Base-by-base conservation (phyloP, 2,329 filamentous ascomycete genomes). In the Aureobasidium pullulans region DNA sequence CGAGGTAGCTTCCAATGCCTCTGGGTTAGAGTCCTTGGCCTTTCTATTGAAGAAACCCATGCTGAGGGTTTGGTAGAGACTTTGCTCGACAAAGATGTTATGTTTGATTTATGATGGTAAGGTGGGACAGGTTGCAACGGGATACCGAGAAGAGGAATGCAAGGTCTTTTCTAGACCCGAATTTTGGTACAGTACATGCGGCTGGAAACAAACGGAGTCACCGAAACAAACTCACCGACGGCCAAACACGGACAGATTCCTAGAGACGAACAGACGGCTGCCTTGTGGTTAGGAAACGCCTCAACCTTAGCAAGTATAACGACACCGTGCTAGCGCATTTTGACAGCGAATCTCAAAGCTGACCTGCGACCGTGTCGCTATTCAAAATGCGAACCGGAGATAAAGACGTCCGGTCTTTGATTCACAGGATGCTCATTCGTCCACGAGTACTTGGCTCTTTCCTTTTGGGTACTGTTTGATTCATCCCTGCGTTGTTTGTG, bases 31-130 rank as follows among this genome's bases (percentile, higher is more conserved):
- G 29, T 32, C 32, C 40, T 52, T 52, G 48, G 13, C 9, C 31
- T 44, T 52, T 31, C 40, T 52, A 9, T 46, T 39, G 29, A 59
- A 59, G 32, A 59, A 46, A 16, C 57, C 57, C 57, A 59, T 59
- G 15, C 28, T 43, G 57, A 34, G 57, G 29, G 37, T 36, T 28
- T 23, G 37, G 19, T 8, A 29, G 16, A 28, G 15, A 29, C 5
- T 39, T 19, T 39, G 8, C 4, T 37, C n/a, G 40, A 39, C 11
- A 19, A 19, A 16, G 8, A 19, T 36, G 42, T 29, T 31, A 13
- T 49, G 19, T 54, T 8, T 43, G 50, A 34, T 43, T 9, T 6
- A 8, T 42, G 10, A 39, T n/a, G 16, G 10, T 15, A 29, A 43
- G 52, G 39, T 56, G 29, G 31, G 52, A 56, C 40, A 29, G 36